Base-by-base conservation (phyloP, 805 yeast genomes). In the Yarrowia deformans region DNA sequence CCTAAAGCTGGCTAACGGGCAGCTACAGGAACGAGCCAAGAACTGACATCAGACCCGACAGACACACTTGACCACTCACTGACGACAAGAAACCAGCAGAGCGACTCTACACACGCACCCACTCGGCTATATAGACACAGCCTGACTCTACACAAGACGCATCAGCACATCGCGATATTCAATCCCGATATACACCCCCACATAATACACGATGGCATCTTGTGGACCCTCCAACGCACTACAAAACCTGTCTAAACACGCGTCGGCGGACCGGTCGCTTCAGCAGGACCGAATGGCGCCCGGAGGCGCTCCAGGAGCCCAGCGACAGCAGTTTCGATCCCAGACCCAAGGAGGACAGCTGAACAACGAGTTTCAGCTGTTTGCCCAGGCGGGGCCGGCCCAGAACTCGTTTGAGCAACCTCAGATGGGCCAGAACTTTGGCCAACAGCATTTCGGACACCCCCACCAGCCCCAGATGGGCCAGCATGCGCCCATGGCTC, bases 141-240 rank as follows among this genome's bases (percentile, higher is more conserved):
- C 3, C 8, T 23, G 29, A 23, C 29, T 7, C 23, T 8, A 32
- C 56, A 50, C 56, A 50, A n/a, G 29, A 16, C 8, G 14, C 58
- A 18, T 9, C 42, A 19, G 32, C 23, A 34, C 14, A 3, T 19
- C 60, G 6, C 58, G 8, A 16, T 23, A 48, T n/a, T n/a, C 13
- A 32, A 39, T 19, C 9, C 37, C 10, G 37, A 34, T 34, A 40
- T 18, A 40, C 43, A 40, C 18, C 9, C 16, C 18, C 32, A 35
- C 42, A 18, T 54, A 35, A 37, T 2, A 23, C 29, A 23, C 29
- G 29, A 49, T 55, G 45, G 74, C 67, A 9, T 72, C 72, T 18
- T 75, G 77, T 52, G 77, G 77, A 40, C 77, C 77, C 0, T 73
- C 75, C 1, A 74, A 73, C 58, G 74, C 78, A 7, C 71, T 75